Base-by-base conservation (phyloP, 352 stramenopile genomes). In the Pythium oligandrum region DNA sequence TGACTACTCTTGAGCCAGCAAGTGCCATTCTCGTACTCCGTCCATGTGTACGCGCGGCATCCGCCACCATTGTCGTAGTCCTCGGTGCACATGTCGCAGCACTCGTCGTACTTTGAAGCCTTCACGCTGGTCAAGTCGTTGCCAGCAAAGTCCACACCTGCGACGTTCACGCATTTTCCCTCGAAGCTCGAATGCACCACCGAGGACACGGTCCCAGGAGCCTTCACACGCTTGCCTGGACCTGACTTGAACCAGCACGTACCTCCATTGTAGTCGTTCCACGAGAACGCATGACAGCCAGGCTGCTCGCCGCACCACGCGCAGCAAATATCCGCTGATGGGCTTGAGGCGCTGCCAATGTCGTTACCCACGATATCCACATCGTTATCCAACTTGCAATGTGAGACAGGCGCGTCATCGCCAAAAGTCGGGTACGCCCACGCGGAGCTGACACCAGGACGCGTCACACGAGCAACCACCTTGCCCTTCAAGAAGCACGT, bases 281-380 rank as follows among this genome's bases (percentile, higher is more conserved):
- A 88, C 10, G 75, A 75, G 55, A 78, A 88, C 1, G 61, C 68
- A n/a, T 71, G 73, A 50, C 78, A 88, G 6, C 71, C 64, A 0
- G 51, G 31, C 6, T 31, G 64, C 1, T 49, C 53, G 2, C 57
- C 38, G 51, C 78, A 88, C 11, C 72, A 46, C 43, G 50, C 48
- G 37, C 69, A 78, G 53, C 69, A 78, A 26, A 0, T 26, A 26
- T 26, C 17, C 17, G 17, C 17, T 26, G 17, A 26, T 26, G 17
- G 17, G 17, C 17, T 26, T 26, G 17, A 26, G 17, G 17, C 17
- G 17, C 17, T 26, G 17, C 17, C 17, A 26, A 26, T 26, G 17
- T 26, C 17, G 17, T 26, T 26, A 26, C 17, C 17, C 17, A 26
- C 17, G 17, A 26, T 26, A 26, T 26, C 17, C 17, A 26, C 17